These are phyloP conservation scores for Termitomyces heimii DNA, from an alignment of 768 basidiomycete species.

Conservation along the genomic window DNA sequence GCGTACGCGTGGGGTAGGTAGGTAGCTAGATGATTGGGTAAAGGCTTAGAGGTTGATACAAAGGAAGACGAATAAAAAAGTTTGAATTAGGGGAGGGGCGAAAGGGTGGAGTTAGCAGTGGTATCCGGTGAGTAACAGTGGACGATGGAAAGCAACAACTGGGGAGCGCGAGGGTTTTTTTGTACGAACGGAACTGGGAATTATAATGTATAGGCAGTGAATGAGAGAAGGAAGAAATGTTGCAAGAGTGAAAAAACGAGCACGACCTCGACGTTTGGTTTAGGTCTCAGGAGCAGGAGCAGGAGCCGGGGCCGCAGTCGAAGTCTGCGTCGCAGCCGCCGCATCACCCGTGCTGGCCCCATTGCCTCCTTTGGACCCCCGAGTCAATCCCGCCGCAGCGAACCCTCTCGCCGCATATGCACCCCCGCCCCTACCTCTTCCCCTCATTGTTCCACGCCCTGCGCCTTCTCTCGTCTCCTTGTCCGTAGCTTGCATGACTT, in stretches of 20 bases:
- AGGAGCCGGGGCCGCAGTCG: background rate
- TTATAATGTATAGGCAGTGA: background rate
- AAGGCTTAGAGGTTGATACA: background rate
- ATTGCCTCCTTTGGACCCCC: conserved; percentile 11
- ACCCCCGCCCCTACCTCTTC: conserved; percentile 50
- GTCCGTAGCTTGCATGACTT: conserved; percentile 70
- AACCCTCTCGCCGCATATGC: conserved; percentile 64
- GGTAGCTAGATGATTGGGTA: background rate
- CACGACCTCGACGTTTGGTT: background rate
- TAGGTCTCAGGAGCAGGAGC: background rate
- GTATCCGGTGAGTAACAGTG: conserved; percentile 2
- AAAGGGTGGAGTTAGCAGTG: background rate
- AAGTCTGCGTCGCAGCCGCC: background rate
- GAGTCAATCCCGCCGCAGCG: conserved; percentile 63
- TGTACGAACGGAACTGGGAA: background rate
- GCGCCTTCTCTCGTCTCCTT: conserved; percentile 30
- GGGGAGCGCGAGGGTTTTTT: background rate
- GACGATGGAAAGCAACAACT: background rate
- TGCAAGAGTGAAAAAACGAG: background rate
- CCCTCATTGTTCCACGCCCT: conserved; percentile 24
- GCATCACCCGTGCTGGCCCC: conserved; percentile 5
- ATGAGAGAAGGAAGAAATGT: background rate
- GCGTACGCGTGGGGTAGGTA: background rate
- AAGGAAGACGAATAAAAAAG: background rate
- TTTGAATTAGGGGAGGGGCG: background rate